phyloP scores from a whole-genome alignment of 345 rosid species.

The Salix arbutifolia region DNA sequence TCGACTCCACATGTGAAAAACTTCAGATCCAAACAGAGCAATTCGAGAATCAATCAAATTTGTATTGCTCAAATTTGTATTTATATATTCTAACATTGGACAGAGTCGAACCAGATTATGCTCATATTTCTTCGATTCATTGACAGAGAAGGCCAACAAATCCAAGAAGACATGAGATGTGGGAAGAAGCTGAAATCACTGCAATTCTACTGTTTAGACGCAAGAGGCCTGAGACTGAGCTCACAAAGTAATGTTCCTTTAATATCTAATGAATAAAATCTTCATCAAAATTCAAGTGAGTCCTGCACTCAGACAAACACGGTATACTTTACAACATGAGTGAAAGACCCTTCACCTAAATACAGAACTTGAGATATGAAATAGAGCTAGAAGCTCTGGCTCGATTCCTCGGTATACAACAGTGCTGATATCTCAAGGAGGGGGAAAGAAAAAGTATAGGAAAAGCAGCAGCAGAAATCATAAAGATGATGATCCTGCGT shows the following conservation, averaged over 20 bases:
- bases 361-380: not conserved
- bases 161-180: not conserved
- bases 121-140: not conserved
- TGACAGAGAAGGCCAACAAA: not conserved
- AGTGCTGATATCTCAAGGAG: conserved; percentile 11
- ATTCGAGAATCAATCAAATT: not conserved
- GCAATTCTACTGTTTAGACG: not conserved
- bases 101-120: not conserved
- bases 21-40: not conserved
- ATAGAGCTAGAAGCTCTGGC: not conserved
- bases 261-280: not conserved
- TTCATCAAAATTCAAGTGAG: not conserved
- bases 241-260: not conserved
- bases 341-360: not conserved
- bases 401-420: not conserved
- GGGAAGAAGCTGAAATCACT: not conserved
- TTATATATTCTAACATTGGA: not conserved
- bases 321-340: not conserved
- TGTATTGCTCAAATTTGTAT: not conserved
- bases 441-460: not conserved
- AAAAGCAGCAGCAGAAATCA: not conserved
- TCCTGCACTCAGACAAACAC: not conserved
- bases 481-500: not conserved
- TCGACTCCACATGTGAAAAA: not conserved
- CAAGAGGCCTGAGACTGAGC: not conserved